Conservation (phyloP, 352 stramenopile species). For the Pelagophyceae sp. region DNA sequence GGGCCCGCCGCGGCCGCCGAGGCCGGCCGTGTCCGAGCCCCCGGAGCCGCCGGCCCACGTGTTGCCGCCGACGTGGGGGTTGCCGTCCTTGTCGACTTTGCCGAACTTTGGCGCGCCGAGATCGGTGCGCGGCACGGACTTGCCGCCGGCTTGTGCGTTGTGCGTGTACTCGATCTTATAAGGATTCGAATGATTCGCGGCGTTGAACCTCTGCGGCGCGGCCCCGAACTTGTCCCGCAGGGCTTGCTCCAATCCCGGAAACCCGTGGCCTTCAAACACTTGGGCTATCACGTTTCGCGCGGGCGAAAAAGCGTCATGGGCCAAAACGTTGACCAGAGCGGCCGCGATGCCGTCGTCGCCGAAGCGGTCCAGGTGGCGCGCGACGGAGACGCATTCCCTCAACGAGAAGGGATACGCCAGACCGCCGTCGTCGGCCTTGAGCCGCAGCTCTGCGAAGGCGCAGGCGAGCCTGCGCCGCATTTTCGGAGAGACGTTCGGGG, state of each 20-base stretch:
- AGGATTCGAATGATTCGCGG: no score
- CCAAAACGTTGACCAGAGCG: conserved; percentile 81
- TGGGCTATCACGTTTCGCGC: conserved; percentile 35
- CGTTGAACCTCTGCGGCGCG: no score
- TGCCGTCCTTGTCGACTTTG: conserved; percentile 84
- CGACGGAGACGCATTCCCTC: conserved; percentile 80
- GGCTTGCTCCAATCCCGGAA: conserved; percentile 21
- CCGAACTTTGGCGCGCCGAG: conserved; percentile 74
- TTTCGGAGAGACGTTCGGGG: conserved; percentile 59
- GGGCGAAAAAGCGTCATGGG: conserved; percentile 67
- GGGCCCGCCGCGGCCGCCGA: conserved; percentile 82
- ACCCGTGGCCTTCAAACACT: conserved; percentile 45
- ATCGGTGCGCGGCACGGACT: conserved; percentile 55
- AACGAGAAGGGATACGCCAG: conserved; percentile 88
- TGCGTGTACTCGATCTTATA: no score
- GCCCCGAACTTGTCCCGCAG: no score
- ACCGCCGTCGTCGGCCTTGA: conserved; percentile 67
- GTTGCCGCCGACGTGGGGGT: conserved; percentile 84
- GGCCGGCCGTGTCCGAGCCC: conserved; percentile 68
- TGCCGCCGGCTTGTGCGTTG: no score
- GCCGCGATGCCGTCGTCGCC: conserved; percentile 73
- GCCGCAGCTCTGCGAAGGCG: conserved; percentile 77
- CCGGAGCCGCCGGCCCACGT: conserved; percentile 75
- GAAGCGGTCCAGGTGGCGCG: conserved; percentile 82
- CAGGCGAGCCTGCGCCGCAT: conserved; percentile 66